A percentile compares a stretch with the other conserved stretches of the same genome.
phyloP scores from a whole-genome alignment of 2,329 filamentous ascomycete species.

The Trichoderma harzianum region DNA sequence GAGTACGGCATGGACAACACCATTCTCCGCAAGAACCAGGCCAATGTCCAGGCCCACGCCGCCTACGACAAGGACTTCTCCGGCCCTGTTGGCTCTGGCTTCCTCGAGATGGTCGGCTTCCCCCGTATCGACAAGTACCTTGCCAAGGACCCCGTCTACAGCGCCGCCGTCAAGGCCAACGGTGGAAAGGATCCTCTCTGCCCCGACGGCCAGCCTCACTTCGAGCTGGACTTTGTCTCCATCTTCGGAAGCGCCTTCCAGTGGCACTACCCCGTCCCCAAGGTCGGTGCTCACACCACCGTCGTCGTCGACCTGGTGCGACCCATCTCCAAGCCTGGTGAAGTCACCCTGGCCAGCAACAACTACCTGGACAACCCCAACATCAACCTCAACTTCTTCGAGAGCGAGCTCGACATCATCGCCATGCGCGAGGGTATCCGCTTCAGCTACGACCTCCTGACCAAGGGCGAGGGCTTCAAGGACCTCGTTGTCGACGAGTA shows the following conservation, averaged over 20 bases:
- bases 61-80: constrained; percentile 38
- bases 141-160: constrained; percentile 46
- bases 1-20: constrained; percentile 39
- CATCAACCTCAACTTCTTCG: constrained; percentile 60
- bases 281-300: constrained; percentile 49
- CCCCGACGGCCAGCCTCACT: constrained; percentile 56
- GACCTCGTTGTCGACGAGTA: constrained; percentile 53
- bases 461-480: constrained; percentile 53
- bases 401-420: constrained; percentile 53
- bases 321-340: constrained; percentile 44
- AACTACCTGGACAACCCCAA: constrained; percentile 56
- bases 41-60: constrained; percentile 33
- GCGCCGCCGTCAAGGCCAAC: constrained; percentile 38
- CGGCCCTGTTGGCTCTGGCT: constrained; percentile 39
- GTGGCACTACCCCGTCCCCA: constrained; percentile 43
- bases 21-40: constrained; percentile 36
- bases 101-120: constrained; percentile 52
- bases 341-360: constrained; percentile 53
- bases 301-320: constrained; percentile 50
- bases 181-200: constrained; percentile 51
- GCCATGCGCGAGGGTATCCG: constrained; percentile 57
- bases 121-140: constrained; percentile 55
- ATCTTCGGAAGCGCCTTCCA: constrained; percentile 52
- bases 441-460: constrained; percentile 55
- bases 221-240: constrained; percentile 60